These are phyloP conservation scores for Boletus vinaceobasis DNA, from an alignment of 768 basidiomycete species.

Conservation along the genomic window DNA sequence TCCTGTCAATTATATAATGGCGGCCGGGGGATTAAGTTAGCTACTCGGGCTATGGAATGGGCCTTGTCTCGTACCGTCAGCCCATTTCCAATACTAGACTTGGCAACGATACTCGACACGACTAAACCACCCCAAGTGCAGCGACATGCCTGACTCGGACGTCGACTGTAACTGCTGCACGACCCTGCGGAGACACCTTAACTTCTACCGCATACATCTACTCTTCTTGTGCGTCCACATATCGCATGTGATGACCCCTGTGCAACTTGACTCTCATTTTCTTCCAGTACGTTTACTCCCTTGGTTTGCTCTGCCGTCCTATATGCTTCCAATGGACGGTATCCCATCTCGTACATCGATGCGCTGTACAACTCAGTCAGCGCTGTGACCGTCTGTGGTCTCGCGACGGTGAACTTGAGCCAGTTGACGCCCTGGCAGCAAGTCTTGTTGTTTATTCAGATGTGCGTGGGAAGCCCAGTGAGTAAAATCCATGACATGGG, in stretches of 20 bases:
- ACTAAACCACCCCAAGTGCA: background rate
- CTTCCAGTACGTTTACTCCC: constrained; percentile 66
- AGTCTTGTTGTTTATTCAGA: constrained; percentile 66
- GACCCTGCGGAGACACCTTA: constrained; percentile 46
- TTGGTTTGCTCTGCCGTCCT: constrained; percentile 77
- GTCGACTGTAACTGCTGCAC: constrained; percentile 15
- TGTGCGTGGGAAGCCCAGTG: constrained; percentile 75
- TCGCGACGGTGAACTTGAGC: constrained; percentile 67
- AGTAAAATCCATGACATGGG: constrained; percentile 25
- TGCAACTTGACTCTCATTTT: background rate
- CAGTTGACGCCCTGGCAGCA: constrained; percentile 69
- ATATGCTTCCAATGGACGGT: constrained; percentile 76
- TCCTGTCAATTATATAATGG: no score
- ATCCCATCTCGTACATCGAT: constrained; percentile 72
- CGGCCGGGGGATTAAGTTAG: no score
- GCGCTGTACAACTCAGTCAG: constrained; percentile 74
- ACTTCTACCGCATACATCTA: constrained; percentile 64
- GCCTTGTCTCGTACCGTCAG: no score
- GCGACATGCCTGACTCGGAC: constrained; percentile 6
- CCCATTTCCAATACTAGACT: no score
- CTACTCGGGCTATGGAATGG: no score
- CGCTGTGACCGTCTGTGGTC: constrained; percentile 77
- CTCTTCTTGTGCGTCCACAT: constrained; percentile 52
- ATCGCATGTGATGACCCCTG: constrained; percentile 1
- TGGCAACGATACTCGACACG: background rate